These are phyloP conservation scores for Candida hungchunana DNA, from an alignment of 805 yeast genomes.

Conservation along the genomic window DNA sequence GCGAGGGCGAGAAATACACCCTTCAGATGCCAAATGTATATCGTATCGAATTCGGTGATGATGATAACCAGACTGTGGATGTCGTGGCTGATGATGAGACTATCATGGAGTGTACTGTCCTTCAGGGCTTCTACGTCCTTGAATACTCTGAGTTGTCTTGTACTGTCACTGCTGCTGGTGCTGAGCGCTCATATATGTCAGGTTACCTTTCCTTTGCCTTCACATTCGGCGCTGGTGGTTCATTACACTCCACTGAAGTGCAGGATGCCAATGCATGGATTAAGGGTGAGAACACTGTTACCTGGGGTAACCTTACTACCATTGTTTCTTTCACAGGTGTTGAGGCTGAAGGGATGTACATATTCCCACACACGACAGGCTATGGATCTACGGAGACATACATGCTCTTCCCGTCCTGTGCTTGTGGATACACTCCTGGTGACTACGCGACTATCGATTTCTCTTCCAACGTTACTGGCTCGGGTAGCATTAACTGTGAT, in stretches of 20 bases:
- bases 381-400: conserved; percentile 30
- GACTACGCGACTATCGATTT: conserved; percentile 23
- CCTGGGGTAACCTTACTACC: conserved; percentile 27
- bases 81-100: conserved; percentile 25
- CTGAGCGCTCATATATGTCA: conserved; percentile 18
- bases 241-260: conserved; percentile 28
- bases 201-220: conserved; percentile 30
- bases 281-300: conserved; percentile 28
- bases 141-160: conserved; percentile 30
- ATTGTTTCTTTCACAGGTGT: conserved; percentile 26
- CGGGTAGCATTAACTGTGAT: conserved; percentile 24
- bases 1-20: no score
- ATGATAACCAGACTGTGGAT: conserved; percentile 15
- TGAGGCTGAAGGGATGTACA: conserved; percentile 20
- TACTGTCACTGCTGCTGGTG: conserved; percentile 19
- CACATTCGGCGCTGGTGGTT: conserved; percentile 33
- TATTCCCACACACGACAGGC: conserved; percentile 31
- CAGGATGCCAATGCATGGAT: conserved; percentile 27
- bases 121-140: conserved; percentile 32
- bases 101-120: conserved; percentile 29
- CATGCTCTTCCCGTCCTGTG: conserved; percentile 32
- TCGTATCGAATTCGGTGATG: conserved; percentile 30
- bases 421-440: no score
- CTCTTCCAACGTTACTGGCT: conserved; percentile 14
- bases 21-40: conserved; percentile 30